Base-by-base conservation (phyloP, 768 basidiomycete species). In the Lyophyllum shimeji region DNA sequence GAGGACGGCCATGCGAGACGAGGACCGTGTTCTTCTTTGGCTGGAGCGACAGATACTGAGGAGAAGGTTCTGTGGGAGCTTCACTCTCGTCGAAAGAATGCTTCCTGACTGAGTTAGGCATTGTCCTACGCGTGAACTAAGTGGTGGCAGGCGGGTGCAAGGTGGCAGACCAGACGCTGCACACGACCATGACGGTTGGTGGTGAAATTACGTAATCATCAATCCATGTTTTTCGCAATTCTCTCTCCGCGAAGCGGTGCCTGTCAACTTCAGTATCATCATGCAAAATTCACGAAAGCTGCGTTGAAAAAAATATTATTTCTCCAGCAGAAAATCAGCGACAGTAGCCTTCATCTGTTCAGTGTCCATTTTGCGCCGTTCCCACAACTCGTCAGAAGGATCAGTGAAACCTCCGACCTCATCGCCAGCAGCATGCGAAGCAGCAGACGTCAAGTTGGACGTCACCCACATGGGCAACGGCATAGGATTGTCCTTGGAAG, bases 1-100 rank as follows among this genome's bases (percentile, higher is more conserved):
- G 90, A 46, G 89, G 89, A 46, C 92, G 81, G 47, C 92, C 92
- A 71, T 94, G 92, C 31, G 89, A 90, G 46, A 86, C 88, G 33
- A 94, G 73, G 23, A 94, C 75, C 1, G 83, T 89, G 64, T 93
- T 94, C 74, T 92, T 86, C 69, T 79, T 75, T 53, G 79, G 69
- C 52, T 80, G 74, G 33, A 78, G 55, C 51, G 72, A 68, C 17
- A 71, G 65, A 55, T 65, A 60, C 34, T 55, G 45, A 23, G 52
- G 47, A 37, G 59, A 33, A 31, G 57, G 18, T 29, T 50, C 54
- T 37, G 49, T 42, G 43, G 57, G 45, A 7, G 29, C 37, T 27
- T 50, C n/a, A 34, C 52, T 59, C 45, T 59, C 57, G 27, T 39
- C 52, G 47, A 63, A 52, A 33, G 46, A 51, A 34, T 60, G 52